Evolutionary conservation across 2,329 filamentous ascomycete species (phyloP), one percentile per base, ranked within the genome.

Genomic region (Fusarium tjaetaba): DNA sequence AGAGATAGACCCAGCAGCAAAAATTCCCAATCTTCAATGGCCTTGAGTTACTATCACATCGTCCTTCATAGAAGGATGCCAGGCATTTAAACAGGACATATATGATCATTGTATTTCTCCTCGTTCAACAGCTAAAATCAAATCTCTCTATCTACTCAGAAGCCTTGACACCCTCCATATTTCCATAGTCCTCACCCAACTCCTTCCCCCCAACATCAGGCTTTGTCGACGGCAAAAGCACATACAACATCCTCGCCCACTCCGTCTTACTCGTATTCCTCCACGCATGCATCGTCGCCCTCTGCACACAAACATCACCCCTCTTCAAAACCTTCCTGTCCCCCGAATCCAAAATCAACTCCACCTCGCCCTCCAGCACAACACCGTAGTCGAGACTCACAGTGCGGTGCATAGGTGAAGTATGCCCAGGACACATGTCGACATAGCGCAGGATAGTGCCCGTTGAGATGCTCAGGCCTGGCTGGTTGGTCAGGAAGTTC

Each of bases 211-310:
- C 71, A 2, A 73, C 57, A 5, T 22, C 39, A 6, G 78, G 55
- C 32, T 55, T 24, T 1, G 48, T 51, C 3, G 61, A 68, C 34
- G 34, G 79, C 75, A 82, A 77, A 66, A 84, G 67, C 4, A 84
- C 80, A 78, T 86, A 80, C 75, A 79, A 60, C 81, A 87, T 84
- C 24, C 86, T 79, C 5, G 83, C 82, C 86, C 85, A 87, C 24
- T 84, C 82, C 0, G 81, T 85, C 43, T 80, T 71, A 61, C 83
- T 84, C 22, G 74, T 71, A 56, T 89, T 89, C 57, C 82, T 80
- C 88, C 88, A 89, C 10, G 85, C 84, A 77, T 90, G 88, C 83
- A 87, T 88, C 2, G 88, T 90, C 1, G 82, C 87, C 41, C 88
- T 81, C 79, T 90, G 88, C 11, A 90, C 84, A 10, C 85, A 84